Evolutionary conservation across 2,329 filamentous ascomycete species (phyloP), one percentile per base, ranked within the genome.

Genomic region (Didymella keratinophila): DNA sequence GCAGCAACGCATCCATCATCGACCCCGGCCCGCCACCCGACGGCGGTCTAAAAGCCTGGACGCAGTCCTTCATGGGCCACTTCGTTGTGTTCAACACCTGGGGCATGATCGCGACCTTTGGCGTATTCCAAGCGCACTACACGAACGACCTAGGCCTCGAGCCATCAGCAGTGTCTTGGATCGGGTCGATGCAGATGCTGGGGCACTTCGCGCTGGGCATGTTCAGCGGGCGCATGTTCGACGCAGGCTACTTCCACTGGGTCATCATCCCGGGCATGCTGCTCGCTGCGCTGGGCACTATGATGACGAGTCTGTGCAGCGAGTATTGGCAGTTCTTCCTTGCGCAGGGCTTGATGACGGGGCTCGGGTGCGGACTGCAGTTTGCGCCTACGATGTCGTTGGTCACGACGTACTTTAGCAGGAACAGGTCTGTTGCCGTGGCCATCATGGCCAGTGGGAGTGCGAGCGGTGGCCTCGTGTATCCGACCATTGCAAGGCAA

Each of bases 401-500:
- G 1, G 67, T 76, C 2, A 66, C 69, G 1, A 87, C 86, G 0
- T 89, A 88, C 54, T 91, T 90, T 64, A 78, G 78, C 9, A 82
- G 74, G n/a, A 83, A 83, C n/a, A 80, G 84, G 4, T 82, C 82
- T 0, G 76, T 89, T 2, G 88, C 87, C 0, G 79, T 90, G 18
- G 86, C 86, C 0, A 79, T 88, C 8, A 81, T 81, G 10, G 85
- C 86, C 0, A 83, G 82, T 0, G 89, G 89, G 1, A 86, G 85
- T 25, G 83, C 82, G 0, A 84, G 84, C 0, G 89, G 88, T 1
- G 87, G 87, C 0, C 76, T 89, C 21, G 79, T 90, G 2, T 91
- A 88, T 68, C 87, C 88, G 0, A 78, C 85, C 1, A 69, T 83
- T n/a, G 78, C 79, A 1, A 69, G 78, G 16, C 82, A 86, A 52